Evolutionary conservation across 352 stramenopile genomes (phyloP).

Genomic region (Phytophthora ohioensis): DNA sequence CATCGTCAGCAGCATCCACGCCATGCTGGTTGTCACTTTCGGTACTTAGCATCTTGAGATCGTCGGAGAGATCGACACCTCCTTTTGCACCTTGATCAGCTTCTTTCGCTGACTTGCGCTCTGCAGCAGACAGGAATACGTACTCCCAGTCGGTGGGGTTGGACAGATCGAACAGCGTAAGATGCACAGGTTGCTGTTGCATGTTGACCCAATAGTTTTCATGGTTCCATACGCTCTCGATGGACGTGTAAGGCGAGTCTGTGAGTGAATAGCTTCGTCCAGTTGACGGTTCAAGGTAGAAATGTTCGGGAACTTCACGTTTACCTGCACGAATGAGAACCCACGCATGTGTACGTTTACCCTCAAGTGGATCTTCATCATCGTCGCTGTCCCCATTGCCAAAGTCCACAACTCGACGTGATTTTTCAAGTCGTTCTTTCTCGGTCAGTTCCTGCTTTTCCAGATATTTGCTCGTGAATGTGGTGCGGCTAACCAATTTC

Average conservation of each 20-base stretch:
- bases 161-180: constrained; percentile 84
- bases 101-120: constrained; percentile 67
- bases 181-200: constrained; percentile 73
- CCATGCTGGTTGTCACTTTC: constrained; percentile 70
- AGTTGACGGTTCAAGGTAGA: constrained; percentile 95
- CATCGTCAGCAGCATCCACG: constrained; percentile 54
- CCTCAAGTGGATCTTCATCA: constrained; percentile 76
- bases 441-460: constrained; percentile 56
- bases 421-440: constrained; percentile 54
- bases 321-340: constrained; percentile 93
- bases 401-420: constrained; percentile 49
- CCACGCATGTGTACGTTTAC: constrained; percentile 90
- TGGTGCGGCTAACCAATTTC: constrained; percentile 62
- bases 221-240: constrained; percentile 94
- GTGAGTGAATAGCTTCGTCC: constrained; percentile 83
- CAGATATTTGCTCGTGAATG: constrained; percentile 78
- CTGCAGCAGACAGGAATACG: constrained; percentile 86
- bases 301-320: constrained; percentile 82
- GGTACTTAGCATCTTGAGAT: constrained; percentile 61
- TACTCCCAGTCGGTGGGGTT: constrained; percentile 93
- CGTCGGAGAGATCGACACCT: constrained; percentile 59
- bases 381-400: constrained; percentile 73
- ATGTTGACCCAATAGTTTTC: constrained; percentile 98
- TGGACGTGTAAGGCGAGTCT: constrained; percentile 83
- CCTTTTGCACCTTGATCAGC: constrained; percentile 58